phyloP scores from a whole-genome alignment of 768 basidiomycete genomes.

The Lactifluus subvellereus region DNA sequence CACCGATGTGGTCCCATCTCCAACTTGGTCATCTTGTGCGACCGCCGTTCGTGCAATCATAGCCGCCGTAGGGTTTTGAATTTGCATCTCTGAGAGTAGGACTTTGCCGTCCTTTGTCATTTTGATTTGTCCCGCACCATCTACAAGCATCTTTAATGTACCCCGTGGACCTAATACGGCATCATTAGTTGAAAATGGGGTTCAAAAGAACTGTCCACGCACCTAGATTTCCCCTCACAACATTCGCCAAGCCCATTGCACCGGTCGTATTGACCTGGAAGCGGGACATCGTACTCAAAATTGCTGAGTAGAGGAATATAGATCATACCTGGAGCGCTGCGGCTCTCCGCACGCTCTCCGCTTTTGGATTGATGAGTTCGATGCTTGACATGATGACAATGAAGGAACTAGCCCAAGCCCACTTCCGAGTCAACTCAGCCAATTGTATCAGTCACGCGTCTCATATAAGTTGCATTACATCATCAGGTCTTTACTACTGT shows the following conservation, averaged over 20 bases:
- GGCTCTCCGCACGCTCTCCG: slow-evolving; percentile 85
- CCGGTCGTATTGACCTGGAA: slow-evolving; percentile 83
- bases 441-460: background rate
- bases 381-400: slow-evolving; percentile 50
- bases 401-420: background rate
- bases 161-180: slow-evolving; percentile 76
- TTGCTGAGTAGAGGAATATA: slow-evolving; percentile 21
- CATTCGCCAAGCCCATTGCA: slow-evolving; percentile 94
- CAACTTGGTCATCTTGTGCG: slow-evolving; percentile 98
- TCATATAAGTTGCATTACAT: background rate
- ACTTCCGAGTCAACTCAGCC: no score
- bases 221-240: slow-evolving; percentile 98
- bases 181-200: slow-evolving; percentile 1
- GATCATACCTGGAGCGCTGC: slow-evolving; percentile 81
- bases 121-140: slow-evolving; percentile 97
- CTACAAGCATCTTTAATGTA: slow-evolving; percentile 98
- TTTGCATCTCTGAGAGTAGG: slow-evolving; percentile 98
- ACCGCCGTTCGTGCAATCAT: slow-evolving; percentile 99
- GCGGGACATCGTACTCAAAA: slow-evolving; percentile 23
- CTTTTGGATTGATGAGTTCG: slow-evolving; percentile 95
- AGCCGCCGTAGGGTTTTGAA: slow-evolving; percentile 97
- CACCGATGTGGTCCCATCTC: slow-evolving; percentile 97
- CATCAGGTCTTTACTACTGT: background rate
- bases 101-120: slow-evolving; percentile 99
- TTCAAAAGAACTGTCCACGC: slow-evolving; percentile 26